A percentile compares a stretch with the other conserved stretches of the same genome.
These are phyloP conservation scores for Linum lewisii DNA, from an alignment of 345 rosid genomes.

Conservation along the genomic window DNA sequence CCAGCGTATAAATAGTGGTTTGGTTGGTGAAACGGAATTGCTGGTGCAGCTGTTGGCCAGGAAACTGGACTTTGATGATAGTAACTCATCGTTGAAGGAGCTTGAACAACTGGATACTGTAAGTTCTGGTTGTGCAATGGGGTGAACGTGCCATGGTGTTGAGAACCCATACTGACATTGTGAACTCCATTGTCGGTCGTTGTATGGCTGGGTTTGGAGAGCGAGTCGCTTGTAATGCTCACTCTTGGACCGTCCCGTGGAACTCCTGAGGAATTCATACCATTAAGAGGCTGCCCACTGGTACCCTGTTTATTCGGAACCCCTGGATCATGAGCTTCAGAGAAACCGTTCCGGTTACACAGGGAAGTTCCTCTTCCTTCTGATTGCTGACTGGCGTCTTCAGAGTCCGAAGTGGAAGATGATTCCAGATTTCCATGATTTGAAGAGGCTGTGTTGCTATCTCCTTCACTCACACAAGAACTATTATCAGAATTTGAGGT, in stretches of 20 bases:
- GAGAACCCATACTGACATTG: constrained; percentile 27
- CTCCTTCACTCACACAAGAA: constrained; percentile 85
- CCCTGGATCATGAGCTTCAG: constrained; percentile 30
- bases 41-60: constrained; percentile 56
- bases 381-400: constrained; percentile 58
- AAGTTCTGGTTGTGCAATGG: constrained; percentile 44
- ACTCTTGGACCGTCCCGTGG: constrained; percentile 24
- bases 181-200: constrained; percentile 33
- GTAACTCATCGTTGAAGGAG: constrained; percentile 65
- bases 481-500: constrained; percentile 74
- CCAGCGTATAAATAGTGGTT: constrained; percentile 55
- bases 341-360: constrained; percentile 30
- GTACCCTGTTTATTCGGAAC: not conserved
- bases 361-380: constrained; percentile 41
- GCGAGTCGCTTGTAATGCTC: constrained; percentile 26
- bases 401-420: constrained; percentile 79
- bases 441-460: constrained; percentile 60
- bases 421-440: constrained; percentile 58
- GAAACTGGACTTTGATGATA: constrained; percentile 73
- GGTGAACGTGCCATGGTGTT: constrained; percentile 38
- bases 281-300: constrained; percentile 24
- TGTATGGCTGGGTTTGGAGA: constrained; percentile 18
- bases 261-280: constrained; percentile 22
- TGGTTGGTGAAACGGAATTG: constrained; percentile 45
- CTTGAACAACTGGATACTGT: constrained; percentile 48